These are phyloP conservation scores for Cicer yamashitae DNA, from an alignment of 306 rosid genomes.

Conservation along the genomic window DNA sequence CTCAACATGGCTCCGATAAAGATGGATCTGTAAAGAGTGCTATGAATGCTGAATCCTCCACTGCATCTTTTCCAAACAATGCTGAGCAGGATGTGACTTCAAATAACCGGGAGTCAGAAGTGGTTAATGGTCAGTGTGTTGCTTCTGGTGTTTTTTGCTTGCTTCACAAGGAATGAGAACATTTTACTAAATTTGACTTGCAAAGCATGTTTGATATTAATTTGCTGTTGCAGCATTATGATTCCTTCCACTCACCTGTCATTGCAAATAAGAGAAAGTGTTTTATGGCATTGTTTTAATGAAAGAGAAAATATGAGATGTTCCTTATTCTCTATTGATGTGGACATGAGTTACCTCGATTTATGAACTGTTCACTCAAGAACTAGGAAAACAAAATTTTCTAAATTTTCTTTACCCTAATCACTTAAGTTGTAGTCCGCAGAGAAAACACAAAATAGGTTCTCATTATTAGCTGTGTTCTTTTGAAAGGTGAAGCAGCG, in stretches of 20 bases:
- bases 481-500: constrained; percentile 50
- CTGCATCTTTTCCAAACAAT: constrained; percentile 63
- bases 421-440: background rate
- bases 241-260: constrained; percentile 9
- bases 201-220: constrained; percentile 23
- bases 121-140: constrained; percentile 65
- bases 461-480: constrained; percentile 21
- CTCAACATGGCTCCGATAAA: constrained; percentile 64
- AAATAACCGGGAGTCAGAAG: constrained; percentile 53
- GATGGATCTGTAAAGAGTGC: constrained; percentile 66
- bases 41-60: constrained; percentile 69
- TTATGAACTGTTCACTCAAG: constrained; percentile 3
- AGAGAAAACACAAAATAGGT: background rate
- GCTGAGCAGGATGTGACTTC: constrained; percentile 58
- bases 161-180: background rate
- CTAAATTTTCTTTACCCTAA: background rate
- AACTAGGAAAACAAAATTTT: background rate
- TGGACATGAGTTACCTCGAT: constrained; percentile 14
- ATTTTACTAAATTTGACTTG: constrained; percentile 15
- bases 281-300: constrained; percentile 4
- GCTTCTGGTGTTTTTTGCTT: constrained; percentile 25
- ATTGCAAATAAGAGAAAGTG: constrained; percentile 12
- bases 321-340: constrained; percentile 12
- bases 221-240: constrained; percentile 32
- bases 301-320: background rate